A percentile compares a stretch with the other conserved stretches of the same genome.
These are phyloP conservation scores for Boletus pseudo-olivaceus DNA, from an alignment of 768 basidiomycete species.

Conservation along the genomic window DNA sequence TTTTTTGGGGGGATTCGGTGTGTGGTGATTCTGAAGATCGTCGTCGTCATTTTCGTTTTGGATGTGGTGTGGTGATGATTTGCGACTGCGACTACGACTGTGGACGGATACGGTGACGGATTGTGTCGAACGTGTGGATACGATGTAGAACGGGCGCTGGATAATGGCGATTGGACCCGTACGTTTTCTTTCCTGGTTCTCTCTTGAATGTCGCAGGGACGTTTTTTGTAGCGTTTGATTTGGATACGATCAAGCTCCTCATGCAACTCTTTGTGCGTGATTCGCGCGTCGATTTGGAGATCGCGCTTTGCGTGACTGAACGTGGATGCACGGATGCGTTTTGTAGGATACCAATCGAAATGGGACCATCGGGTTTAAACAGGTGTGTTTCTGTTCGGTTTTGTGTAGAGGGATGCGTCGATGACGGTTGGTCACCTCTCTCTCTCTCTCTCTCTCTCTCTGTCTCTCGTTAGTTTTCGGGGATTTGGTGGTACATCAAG, in stretches of 20 bases:
- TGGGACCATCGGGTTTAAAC: constrained; percentile 78
- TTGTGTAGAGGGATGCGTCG: background rate
- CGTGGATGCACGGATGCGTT: background rate
- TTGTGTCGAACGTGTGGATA: too few species aligned
- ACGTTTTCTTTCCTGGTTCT: constrained; percentile 26
- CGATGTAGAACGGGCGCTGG: constrained; percentile 35
- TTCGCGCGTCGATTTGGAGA: background rate
- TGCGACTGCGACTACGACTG: background rate
- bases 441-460: constrained; percentile 2
- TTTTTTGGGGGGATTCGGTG: background rate
- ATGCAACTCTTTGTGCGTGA: constrained; percentile 72
- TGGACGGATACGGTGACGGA: too few species aligned
- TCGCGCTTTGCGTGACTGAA: background rate
- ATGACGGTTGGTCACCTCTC: background rate
- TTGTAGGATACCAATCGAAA: constrained; percentile 63
- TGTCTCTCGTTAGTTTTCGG: constrained; percentile 47
- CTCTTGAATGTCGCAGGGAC: background rate
- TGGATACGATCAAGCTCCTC: constrained; percentile 82
- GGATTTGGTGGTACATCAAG: constrained; percentile 82
- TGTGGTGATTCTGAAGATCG: background rate
- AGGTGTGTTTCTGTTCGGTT: constrained; percentile 39
- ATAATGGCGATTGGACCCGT: constrained; percentile 77
- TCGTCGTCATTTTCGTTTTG: background rate
- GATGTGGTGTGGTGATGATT: background rate
- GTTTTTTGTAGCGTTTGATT: constrained; percentile 59